Evolutionary conservation across 2,329 filamentous ascomycete genomes (phyloP).

Genomic region (Sphaceloma murrayae): DNA sequence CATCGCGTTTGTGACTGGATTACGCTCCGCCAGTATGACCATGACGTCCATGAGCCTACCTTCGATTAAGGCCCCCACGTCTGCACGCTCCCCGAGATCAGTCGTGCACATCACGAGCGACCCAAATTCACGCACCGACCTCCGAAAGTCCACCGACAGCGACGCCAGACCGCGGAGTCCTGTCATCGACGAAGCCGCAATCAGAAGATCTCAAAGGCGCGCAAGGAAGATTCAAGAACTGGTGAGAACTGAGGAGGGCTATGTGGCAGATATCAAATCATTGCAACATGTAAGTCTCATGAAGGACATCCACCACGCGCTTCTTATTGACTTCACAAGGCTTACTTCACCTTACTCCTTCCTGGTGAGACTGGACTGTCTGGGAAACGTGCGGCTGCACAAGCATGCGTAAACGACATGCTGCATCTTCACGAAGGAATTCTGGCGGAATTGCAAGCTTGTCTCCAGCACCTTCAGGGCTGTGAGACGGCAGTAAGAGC

Average conservation of each 20-base stretch:
- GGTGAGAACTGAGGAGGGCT: slow-evolving; percentile 75
- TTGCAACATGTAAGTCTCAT: slow-evolving; percentile 61
- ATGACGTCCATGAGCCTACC: slow-evolving; percentile 61
- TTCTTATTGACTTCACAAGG: too few relatives aligned
- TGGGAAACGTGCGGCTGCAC: slow-evolving; percentile 25
- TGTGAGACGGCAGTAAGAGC: too few relatives aligned
- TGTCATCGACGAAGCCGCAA: slow-evolving; percentile 57
- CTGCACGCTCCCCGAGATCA: slow-evolving; percentile 45
- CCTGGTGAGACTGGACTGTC: slow-evolving; percentile 25
- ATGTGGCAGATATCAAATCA: slow-evolving; percentile 78
- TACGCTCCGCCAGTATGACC: slow-evolving; percentile 74
- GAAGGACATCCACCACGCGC: background rate
- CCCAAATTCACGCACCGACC: slow-evolving; percentile 53
- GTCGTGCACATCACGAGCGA: slow-evolving; percentile 50
- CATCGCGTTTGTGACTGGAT: slow-evolving; percentile 65
- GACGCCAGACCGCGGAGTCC: slow-evolving; percentile 37
- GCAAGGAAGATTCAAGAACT: slow-evolving; percentile 77
- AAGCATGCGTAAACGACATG: slow-evolving; percentile 51
- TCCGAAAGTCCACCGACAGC: slow-evolving; percentile 54
- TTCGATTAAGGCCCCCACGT: slow-evolving; percentile 49
- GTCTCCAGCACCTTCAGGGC: background rate
- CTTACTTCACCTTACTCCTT: slow-evolving; percentile 36
- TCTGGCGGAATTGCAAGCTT: slow-evolving; percentile 57
- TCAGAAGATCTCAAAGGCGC: slow-evolving; percentile 62
- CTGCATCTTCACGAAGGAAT: slow-evolving; percentile 76